These are phyloP conservation scores for Casaregolazyma lundiana DNA, from an alignment of 1,139 yeast genomes.

Conservation along the genomic window DNA sequence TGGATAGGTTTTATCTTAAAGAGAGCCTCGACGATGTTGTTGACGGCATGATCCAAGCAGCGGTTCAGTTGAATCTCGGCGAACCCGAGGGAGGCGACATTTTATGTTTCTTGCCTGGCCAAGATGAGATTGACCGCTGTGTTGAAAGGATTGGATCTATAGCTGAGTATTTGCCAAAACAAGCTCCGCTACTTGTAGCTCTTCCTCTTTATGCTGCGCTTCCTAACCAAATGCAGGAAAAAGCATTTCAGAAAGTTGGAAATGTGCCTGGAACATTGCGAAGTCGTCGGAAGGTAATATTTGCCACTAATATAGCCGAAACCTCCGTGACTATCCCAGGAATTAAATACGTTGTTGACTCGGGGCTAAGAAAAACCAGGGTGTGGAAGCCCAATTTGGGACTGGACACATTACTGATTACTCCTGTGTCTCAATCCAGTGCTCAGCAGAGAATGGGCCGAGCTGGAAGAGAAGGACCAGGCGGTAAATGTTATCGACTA, in stretches of 20 bases:
- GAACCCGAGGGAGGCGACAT: slow-evolving; percentile 81
- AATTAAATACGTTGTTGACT: slow-evolving; percentile 87
- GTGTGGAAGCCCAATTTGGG: slow-evolving; percentile 94
- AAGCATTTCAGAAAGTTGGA: slow-evolving; percentile 58
- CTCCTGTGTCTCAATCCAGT: slow-evolving; percentile 90
- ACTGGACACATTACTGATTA: slow-evolving; percentile 80
- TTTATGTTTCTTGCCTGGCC: slow-evolving; percentile 88
- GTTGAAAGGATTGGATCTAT: slow-evolving; percentile 57
- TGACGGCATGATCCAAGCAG: slow-evolving; percentile 68
- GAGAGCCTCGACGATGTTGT: slow-evolving; percentile 73
- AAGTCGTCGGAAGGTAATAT: slow-evolving; percentile 61
- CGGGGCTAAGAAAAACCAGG: slow-evolving; percentile 87
- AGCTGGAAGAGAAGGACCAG: slow-evolving; percentile 95
- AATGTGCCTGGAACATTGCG: slow-evolving; percentile 41
- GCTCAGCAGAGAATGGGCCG: slow-evolving; percentile 97
- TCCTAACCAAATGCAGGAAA: slow-evolving; percentile 76
- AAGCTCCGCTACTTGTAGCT: slow-evolving; percentile 71
- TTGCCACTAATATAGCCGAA: slow-evolving; percentile 95
- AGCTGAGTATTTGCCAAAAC: slow-evolving; percentile 63
- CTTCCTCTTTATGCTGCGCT: slow-evolving; percentile 90
- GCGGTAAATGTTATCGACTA: slow-evolving; percentile 73
- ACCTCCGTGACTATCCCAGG: slow-evolving; percentile 96
- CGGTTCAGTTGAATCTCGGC: slow-evolving; percentile 70
- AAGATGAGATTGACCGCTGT: slow-evolving; percentile 91
- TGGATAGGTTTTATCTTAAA: slow-evolving; percentile 60